Evolutionary conservation across 2,329 filamentous ascomycete genomes (phyloP).

Genomic region (Penicillium sclerotigenum): DNA sequence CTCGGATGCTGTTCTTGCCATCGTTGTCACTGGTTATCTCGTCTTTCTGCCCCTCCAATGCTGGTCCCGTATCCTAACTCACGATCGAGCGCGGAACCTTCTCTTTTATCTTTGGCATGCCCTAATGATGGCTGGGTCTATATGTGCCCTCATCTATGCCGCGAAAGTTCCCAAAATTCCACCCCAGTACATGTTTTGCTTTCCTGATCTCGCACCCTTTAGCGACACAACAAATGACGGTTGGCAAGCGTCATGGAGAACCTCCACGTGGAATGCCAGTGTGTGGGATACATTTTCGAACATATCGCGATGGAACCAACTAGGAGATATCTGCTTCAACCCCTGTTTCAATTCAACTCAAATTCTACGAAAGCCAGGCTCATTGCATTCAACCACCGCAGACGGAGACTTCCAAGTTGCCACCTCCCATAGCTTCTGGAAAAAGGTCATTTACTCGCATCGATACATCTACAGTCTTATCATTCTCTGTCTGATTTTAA

Average conservation of each 20-base stretch:
- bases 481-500: conserved; percentile 24
- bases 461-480: conserved; percentile 32
- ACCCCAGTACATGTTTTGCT: conserved; percentile 34
- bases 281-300: conserved; percentile 31
- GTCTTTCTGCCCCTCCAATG: conserved; percentile 35
- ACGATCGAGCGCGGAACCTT: conserved; percentile 27
- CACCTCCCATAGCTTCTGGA: conserved; percentile 15
- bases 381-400: conserved; percentile 18
- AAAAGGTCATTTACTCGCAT: conserved; percentile 20
- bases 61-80: conserved; percentile 30
- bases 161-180: conserved; percentile 15
- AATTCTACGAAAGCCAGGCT: conserved; percentile 22
- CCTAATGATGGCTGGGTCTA: conserved; percentile 32
- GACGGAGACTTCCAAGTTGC: conserved; percentile 3
- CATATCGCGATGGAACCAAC: conserved; percentile 13
- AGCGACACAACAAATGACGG: conserved; percentile 24
- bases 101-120: conserved; percentile 32
- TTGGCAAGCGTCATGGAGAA: conserved; percentile 26
- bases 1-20: conserved; percentile 33
- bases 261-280: conserved; percentile 30
- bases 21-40: conserved; percentile 35
- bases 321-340: conserved; percentile 33
- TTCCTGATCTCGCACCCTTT: conserved; percentile 25
- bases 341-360: conserved; percentile 33
- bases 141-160: conserved; percentile 29